Base-by-base conservation (phyloP, 2,329 filamentous ascomycete genomes). In the Pestalotiopsis sp. region DNA sequence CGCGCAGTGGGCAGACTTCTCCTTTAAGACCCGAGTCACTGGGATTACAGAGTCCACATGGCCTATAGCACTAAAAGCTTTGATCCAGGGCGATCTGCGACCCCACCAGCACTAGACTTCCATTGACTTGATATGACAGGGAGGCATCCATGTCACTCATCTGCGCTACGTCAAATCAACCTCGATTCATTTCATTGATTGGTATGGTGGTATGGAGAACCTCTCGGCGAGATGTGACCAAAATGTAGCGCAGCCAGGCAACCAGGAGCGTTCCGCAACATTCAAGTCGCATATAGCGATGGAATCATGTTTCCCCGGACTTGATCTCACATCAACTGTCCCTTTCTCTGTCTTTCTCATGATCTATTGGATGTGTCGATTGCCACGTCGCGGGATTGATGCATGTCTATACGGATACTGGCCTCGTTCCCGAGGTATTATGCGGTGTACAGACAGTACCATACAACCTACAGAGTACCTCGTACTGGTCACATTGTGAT, bases 41-140 rank as follows among this genome's bases (percentile, higher is more conserved):
- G 59, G n/a, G n/a, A 38, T 40, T 20, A 40, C 31, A 62, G 59
- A 62, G 59, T 31, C 59, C 59, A 62, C 59, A 62, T 62, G 17
- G 59, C 31, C 23, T 36, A 23, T n/a, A 59, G 57, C 57, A 27
- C 9, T 59, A 27, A 36, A 36, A 59, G 57, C 57, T 59, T 59
- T 27, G 57, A 59, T 23, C 57, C 27, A 6, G 57, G n/a, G 27
- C 57, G 57, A 59, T 59, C 57, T 59, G 25, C 57, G 27, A 25
- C 27, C 57, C 57, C 59, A 27, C 57, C 23, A 13, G 23, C 20
- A 27, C 7, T 59, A 59, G 13, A 59, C 27, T 36, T n/a, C 7
- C 2, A 36, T 36, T 36, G 31, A 36, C 13, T 6, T 59, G 25
- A n/a, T 59, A 27, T 27, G 25, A 27, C 27, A 36, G 57, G 31